These are phyloP conservation scores for Falciphora oryzae DNA, from an alignment of 2,329 filamentous ascomycete genomes.

Conservation along the genomic window DNA sequence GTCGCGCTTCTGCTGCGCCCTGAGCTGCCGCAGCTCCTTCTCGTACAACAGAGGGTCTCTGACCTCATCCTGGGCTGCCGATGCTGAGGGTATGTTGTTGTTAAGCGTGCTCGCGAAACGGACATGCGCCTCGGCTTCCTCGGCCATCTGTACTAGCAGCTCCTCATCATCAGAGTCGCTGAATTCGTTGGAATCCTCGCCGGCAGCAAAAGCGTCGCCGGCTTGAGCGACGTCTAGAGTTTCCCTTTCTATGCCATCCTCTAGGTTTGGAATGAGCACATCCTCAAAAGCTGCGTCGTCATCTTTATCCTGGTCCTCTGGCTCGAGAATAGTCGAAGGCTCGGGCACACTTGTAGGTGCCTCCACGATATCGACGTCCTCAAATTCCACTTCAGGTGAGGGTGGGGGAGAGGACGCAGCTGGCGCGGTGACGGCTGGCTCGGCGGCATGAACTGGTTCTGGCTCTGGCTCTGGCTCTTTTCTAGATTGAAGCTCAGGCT, in stretches of 20 bases:
- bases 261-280: not conserved
- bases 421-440: not conserved
- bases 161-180: slow-evolving; percentile 92
- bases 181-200: slow-evolving; percentile 65
- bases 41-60: slow-evolving; percentile 59
- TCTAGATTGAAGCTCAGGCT: not conserved
- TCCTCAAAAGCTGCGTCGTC: slow-evolving; percentile 15
- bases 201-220: slow-evolving; percentile 23
- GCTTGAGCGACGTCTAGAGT: slow-evolving; percentile 1
- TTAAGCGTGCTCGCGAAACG: slow-evolving; percentile 87
- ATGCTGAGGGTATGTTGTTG: slow-evolving; percentile 53
- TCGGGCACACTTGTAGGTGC: not conserved
- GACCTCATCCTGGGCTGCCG: slow-evolving; percentile 54
- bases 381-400: slow-evolving; percentile 28
- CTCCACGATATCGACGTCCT: slow-evolving; percentile 26
- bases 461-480: not conserved
- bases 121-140: slow-evolving; percentile 89
- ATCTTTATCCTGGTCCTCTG: slow-evolving; percentile 6
- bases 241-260: not conserved
- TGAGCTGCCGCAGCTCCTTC: slow-evolving; percentile 75
- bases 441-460: not conserved
- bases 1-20: slow-evolving; percentile 94
- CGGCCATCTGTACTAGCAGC: slow-evolving; percentile 75
- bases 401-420: slow-evolving; percentile 12
- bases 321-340: not conserved